Percentiles rank a stretch among this genome's conserved stretches.
Evolutionary conservation across 345 rosid genomes (phyloP).

Genomic region (Linum trigynum): DNA sequence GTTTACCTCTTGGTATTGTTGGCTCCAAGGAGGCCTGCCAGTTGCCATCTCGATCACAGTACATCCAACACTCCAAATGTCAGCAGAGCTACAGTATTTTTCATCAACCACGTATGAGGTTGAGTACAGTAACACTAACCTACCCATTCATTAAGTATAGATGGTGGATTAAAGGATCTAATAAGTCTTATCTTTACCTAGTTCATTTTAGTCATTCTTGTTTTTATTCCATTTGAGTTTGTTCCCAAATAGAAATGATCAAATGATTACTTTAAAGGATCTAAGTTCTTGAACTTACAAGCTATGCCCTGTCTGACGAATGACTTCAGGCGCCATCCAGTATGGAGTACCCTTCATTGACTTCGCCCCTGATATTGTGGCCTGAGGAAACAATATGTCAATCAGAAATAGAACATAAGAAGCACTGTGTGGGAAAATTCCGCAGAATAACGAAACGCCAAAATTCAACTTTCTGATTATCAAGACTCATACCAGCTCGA

Average conservation of each 20-base stretch:
- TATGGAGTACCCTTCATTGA: slow-evolving; percentile 97
- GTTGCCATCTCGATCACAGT: slow-evolving; percentile 97
- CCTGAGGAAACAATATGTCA: slow-evolving; percentile 35
- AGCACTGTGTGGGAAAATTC: slow-evolving; percentile 2
- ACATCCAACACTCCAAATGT: slow-evolving; percentile 96
- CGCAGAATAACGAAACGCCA: not conserved
- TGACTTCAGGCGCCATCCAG: slow-evolving; percentile 99
- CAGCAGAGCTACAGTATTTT: slow-evolving; percentile 56
- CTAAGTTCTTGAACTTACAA: slow-evolving; percentile 39
- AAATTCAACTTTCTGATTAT: not conserved
- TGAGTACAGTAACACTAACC: slow-evolving; percentile 10
- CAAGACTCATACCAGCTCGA: slow-evolving; percentile 51
- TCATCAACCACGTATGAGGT: slow-evolving; percentile 13
- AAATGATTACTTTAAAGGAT: too few relatives aligned
- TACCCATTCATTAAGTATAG: not conserved
- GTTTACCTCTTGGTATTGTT: slow-evolving; percentile 83
- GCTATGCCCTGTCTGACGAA: slow-evolving; percentile 93
- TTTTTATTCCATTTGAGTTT: too few relatives aligned
- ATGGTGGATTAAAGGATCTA: not conserved
- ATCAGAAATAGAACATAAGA: slow-evolving; percentile 12
- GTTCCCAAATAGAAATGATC: too few relatives aligned
- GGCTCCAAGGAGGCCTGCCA: slow-evolving; percentile 97
- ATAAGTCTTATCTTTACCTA: not conserved
- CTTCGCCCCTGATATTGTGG: slow-evolving; percentile 85
- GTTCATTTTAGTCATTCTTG: too few relatives aligned